phyloP scores from a whole-genome alignment of 306 rosid species.

The Prunus kanzakura region DNA sequence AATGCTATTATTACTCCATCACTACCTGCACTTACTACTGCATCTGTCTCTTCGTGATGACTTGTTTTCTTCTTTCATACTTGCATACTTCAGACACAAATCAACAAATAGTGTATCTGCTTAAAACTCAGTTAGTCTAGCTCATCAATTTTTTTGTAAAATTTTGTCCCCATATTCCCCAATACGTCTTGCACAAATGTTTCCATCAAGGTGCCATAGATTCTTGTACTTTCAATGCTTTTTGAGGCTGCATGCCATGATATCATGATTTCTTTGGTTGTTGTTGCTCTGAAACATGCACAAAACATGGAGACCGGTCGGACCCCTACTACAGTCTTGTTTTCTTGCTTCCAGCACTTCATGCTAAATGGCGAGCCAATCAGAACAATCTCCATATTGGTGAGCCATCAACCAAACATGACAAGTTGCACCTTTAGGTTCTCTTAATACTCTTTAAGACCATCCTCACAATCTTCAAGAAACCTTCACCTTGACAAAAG shows the following conservation, averaged over 20 bases:
- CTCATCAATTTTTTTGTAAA: not conserved
- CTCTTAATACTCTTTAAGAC: no score
- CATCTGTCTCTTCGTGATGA: constrained; percentile 37
- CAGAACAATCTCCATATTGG: no score
- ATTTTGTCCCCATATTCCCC: not conserved
- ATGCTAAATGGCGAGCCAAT: no score
- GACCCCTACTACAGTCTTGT: no score
- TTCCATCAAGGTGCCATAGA: not conserved
- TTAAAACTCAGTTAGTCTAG: not conserved
- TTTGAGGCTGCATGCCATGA: not conserved
- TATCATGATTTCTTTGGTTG: not conserved
- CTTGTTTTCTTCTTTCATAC: constrained; percentile 10
- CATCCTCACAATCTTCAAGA: no score
- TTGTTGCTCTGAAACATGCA: no score
- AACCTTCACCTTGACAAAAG: no score
- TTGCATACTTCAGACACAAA: not conserved
- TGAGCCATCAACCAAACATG: no score
- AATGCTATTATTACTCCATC: constrained; percentile 45
- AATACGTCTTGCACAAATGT: not conserved
- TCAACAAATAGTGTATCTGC: not conserved
- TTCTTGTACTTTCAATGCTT: not conserved
- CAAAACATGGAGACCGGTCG: no score
- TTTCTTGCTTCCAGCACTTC: no score
- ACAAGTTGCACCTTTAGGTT: no score
- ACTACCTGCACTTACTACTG: constrained; percentile 30